A percentile compares a stretch with the other conserved stretches of the same genome.
Conservation (phyloP, 371 early-diverging fungal species). For the Saksenaea vasiformis region DNA sequence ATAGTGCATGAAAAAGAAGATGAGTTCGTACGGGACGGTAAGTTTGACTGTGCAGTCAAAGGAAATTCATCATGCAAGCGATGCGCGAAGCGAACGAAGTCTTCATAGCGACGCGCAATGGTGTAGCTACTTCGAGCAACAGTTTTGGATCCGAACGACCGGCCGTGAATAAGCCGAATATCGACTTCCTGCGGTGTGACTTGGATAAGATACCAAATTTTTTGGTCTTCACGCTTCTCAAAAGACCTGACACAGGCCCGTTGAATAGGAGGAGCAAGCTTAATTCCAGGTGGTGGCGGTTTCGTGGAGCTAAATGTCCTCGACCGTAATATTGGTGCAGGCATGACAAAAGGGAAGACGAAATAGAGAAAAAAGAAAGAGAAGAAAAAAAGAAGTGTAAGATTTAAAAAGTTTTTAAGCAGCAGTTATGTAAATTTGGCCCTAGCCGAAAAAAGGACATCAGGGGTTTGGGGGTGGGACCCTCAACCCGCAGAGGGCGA, state of each 20-base stretch:
- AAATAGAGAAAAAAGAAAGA: not conserved
- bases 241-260: slow-evolving; percentile 17
- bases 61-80: slow-evolving; percentile 21
- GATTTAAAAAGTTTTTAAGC: not conserved
- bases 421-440: slow-evolving; percentile 4
- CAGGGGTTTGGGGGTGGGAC: slow-evolving; percentile 1
- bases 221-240: slow-evolving; percentile 22
- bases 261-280: slow-evolving; percentile 26
- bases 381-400: not conserved
- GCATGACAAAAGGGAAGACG: not conserved
- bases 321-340: not conserved
- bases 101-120: slow-evolving; percentile 33
- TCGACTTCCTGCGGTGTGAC: slow-evolving; percentile 23
- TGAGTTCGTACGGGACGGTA: not conserved
- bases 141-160: slow-evolving; percentile 4
- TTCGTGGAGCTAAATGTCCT: slow-evolving; percentile 11
- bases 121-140: slow-evolving; percentile 20
- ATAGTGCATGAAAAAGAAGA: not conserved
- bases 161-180: slow-evolving; percentile 14
- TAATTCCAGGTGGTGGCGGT: slow-evolving; percentile 16
- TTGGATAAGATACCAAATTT: slow-evolving; percentile 27
- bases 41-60: not conserved
- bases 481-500: not conserved
- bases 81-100: slow-evolving; percentile 23
- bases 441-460: slow-evolving; percentile 1